Evolutionary conservation across 306 rosid genomes (phyloP).

Genomic region (Quillaja saponaria): DNA sequence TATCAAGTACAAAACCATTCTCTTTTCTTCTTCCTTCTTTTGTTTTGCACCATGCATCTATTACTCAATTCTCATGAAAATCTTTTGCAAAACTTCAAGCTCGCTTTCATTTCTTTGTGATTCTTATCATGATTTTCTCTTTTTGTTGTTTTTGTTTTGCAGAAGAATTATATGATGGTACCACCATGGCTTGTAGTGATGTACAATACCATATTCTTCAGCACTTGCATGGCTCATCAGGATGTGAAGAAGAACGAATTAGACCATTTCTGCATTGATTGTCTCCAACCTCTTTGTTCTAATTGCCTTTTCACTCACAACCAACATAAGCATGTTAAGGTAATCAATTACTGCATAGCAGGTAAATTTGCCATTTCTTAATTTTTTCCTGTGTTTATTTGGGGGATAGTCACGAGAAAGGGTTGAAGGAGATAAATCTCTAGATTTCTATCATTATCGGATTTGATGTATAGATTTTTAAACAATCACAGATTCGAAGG

Average conservation of each 20-base stretch:
- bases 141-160: constrained; percentile 9
- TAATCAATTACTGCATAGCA: background rate
- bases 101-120: too few relatives aligned
- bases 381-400: too few relatives aligned
- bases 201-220: constrained; percentile 23
- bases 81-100: too few relatives aligned
- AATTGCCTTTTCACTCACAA: constrained; percentile 29
- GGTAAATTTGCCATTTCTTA: too few relatives aligned
- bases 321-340: constrained; percentile 33
- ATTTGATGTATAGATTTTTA: background rate
- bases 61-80: too few relatives aligned
- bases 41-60: too few relatives aligned
- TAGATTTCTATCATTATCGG: background rate
- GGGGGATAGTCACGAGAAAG: too few relatives aligned
- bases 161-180: constrained; percentile 16
- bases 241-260: constrained; percentile 24
- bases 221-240: constrained; percentile 13
- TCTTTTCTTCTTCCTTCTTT: too few relatives aligned
- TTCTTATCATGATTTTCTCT: too few relatives aligned
- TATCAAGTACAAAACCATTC: too few relatives aligned
- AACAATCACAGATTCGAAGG: constrained; percentile 29
- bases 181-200: constrained; percentile 34
- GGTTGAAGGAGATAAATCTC: too few relatives aligned
- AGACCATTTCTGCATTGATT: constrained; percentile 33
- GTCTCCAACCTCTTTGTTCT: constrained; percentile 25